These are phyloP conservation scores for Agapanthus africanus DNA, from an alignment of 106 monocot genomes.

Conservation along the genomic window DNA sequence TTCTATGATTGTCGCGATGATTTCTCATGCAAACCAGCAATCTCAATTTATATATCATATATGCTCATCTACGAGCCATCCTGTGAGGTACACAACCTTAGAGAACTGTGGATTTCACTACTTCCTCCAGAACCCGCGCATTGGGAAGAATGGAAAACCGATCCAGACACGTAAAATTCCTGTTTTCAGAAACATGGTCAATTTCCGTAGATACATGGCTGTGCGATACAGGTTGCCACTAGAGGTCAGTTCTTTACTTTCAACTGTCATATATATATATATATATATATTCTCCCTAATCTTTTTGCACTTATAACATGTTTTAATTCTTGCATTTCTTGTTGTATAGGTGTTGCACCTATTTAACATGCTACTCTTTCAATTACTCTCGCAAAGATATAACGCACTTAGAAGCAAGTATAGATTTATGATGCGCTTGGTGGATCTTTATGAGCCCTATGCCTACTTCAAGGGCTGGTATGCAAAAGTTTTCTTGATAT, in stretches of 20 bases:
- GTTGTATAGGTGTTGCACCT: conserved; percentile 37
- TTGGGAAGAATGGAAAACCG: conserved; percentile 34
- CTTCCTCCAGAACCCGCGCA: conserved; percentile 45
- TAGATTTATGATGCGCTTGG: conserved; percentile 43
- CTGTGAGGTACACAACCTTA: conserved; percentile 27
- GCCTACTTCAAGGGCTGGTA: conserved; percentile 63
- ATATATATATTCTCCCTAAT: neutral
- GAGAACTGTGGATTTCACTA: conserved; percentile 24
- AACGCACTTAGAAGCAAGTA: conserved; percentile 30
- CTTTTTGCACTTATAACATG: neutral
- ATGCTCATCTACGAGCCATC: conserved; percentile 47
- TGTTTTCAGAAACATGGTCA: conserved; percentile 21
- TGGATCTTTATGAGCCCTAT: conserved; percentile 60
- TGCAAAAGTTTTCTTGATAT: neutral
- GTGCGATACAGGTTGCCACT: conserved; percentile 54
- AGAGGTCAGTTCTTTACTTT: conserved; percentile 37
- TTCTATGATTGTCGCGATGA: conserved; percentile 63
- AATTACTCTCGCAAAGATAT: conserved; percentile 21
- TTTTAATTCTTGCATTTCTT: neutral
- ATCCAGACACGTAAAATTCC: conserved; percentile 19
- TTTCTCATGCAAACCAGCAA: conserved; percentile 27
- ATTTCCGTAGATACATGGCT: conserved; percentile 45
- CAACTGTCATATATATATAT: neutral
- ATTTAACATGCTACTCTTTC: conserved; percentile 23
- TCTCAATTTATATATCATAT: conserved; percentile 48